Evolutionary conservation across 2,329 filamentous ascomycete genomes (phyloP).

Genomic region (Ramichloridium luteum): DNA sequence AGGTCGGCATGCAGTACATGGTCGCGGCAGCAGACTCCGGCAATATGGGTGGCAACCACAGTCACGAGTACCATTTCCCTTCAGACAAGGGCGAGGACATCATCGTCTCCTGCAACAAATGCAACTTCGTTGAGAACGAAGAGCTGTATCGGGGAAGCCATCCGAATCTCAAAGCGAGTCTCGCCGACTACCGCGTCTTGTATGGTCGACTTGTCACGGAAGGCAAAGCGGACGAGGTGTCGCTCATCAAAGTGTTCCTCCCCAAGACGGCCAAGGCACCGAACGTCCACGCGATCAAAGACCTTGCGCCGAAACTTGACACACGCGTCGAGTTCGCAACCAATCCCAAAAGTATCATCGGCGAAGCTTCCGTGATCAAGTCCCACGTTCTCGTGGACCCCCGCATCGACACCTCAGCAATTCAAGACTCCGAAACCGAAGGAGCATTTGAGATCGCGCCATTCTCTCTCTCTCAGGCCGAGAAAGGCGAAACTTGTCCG

Average conservation of each 20-base stretch:
- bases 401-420: neutral
- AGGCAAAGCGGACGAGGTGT: slow-evolving; percentile 20
- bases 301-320: slow-evolving; percentile 55
- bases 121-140: slow-evolving; percentile 71
- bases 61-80: slow-evolving; percentile 87
- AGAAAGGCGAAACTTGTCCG: slow-evolving; percentile 59
- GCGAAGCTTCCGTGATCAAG: neutral
- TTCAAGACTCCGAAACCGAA: too few relatives aligned
- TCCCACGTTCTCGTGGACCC: slow-evolving; percentile 1
- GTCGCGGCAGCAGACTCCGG: slow-evolving; percentile 85
- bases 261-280: slow-evolving; percentile 25
- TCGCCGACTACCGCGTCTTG: neutral
- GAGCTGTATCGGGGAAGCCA: slow-evolving; percentile 46
- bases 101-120: slow-evolving; percentile 61
- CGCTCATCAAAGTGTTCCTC: slow-evolving; percentile 53
- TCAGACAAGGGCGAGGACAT: slow-evolving; percentile 73
- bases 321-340: slow-evolving; percentile 49
- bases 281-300: slow-evolving; percentile 55
- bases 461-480: slow-evolving; percentile 54
- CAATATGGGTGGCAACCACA: slow-evolving; percentile 87
- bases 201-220: neutral
- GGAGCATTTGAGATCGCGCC: slow-evolving; percentile 18
- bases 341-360: neutral
- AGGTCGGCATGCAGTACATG: slow-evolving; percentile 70
- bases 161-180: neutral